phyloP scores from a whole-genome alignment of 768 basidiomycete genomes.

The Symmetrospora coprosmae region DNA sequence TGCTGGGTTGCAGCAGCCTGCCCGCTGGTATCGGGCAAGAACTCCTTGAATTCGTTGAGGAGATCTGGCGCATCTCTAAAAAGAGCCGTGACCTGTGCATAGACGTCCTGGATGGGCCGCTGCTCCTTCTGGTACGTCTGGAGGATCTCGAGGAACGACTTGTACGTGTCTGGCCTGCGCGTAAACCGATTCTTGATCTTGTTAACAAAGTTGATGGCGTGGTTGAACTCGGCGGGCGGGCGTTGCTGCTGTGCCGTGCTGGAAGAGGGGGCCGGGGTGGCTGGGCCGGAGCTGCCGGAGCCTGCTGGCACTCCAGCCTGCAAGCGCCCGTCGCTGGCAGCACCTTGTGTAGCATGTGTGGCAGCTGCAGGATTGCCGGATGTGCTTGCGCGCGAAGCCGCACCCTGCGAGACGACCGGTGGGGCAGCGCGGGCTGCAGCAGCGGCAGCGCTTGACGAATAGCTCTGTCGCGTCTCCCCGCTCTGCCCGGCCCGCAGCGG shows the following conservation, averaged over 20 bases:
- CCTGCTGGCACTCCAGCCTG: neutral
- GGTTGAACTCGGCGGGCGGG: slow-evolving; percentile 43
- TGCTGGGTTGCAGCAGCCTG: neutral
- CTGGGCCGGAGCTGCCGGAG: neutral
- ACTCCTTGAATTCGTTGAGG: slow-evolving; percentile 34
- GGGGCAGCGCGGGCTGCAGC: too few species aligned
- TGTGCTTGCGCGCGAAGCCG: neutral
- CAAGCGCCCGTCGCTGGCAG: neutral
- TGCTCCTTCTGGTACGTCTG: slow-evolving; percentile 48
- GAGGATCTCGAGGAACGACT: slow-evolving; percentile 42
- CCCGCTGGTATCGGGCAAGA: slow-evolving; percentile 32
- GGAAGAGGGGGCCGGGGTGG: neutral
- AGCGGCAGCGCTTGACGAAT: too few species aligned
- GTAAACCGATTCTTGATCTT: slow-evolving; percentile 88
- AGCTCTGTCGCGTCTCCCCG: too few species aligned
- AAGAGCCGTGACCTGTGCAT: slow-evolving; percentile 32
- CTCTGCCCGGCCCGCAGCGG: too few species aligned
- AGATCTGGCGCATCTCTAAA: slow-evolving; percentile 33
- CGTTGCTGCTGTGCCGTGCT: neutral
- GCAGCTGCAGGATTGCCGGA: neutral
- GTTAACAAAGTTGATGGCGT: slow-evolving; percentile 94
- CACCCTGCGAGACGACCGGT: too few species aligned
- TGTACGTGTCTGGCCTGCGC: slow-evolving; percentile 65
- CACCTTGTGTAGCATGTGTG: neutral
- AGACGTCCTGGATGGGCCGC: slow-evolving; percentile 43